phyloP scores from a whole-genome alignment of 192 early-diverging fungal species.

The Coemansia sp. region DNA sequence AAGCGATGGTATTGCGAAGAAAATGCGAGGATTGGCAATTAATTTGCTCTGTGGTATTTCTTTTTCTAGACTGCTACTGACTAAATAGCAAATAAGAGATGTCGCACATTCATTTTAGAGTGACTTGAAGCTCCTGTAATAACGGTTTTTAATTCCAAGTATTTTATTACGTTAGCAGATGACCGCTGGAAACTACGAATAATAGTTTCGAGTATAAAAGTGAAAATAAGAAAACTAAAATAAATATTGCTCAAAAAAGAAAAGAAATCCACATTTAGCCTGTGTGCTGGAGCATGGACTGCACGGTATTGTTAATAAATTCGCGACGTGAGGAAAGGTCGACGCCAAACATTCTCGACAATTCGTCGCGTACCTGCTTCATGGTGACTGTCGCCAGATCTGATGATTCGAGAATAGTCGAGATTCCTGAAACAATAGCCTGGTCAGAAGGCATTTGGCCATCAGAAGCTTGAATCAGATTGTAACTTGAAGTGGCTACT shows the following conservation, averaged over 20 bases:
- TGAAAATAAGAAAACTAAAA: background rate
- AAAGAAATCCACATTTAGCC: background rate
- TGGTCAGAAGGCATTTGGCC: constrained; percentile 43
- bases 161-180: too few species aligned
- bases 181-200: too few species aligned
- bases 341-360: constrained; percentile 60
- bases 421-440: constrained; percentile 63
- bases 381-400: constrained; percentile 74
- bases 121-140: too few species aligned
- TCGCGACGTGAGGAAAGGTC: constrained; percentile 45
- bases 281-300: constrained; percentile 39
- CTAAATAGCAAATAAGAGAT: too few species aligned
- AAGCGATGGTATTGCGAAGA: too few species aligned
- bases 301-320: constrained; percentile 49
- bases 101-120: too few species aligned
- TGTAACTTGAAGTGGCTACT: constrained; percentile 22
- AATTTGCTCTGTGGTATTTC: too few species aligned
- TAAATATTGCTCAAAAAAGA: background rate
- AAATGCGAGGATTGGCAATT: too few species aligned
- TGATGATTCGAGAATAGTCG: constrained; percentile 61
- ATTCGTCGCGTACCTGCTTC: constrained; percentile 74
- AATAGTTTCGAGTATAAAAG: background rate
- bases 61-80: too few species aligned
- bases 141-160: too few species aligned
- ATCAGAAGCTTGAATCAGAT: constrained; percentile 22